These are phyloP conservation scores for Solanum chiquidenum DNA, from an alignment of 257 asterid species.

Conservation along the genomic window DNA sequence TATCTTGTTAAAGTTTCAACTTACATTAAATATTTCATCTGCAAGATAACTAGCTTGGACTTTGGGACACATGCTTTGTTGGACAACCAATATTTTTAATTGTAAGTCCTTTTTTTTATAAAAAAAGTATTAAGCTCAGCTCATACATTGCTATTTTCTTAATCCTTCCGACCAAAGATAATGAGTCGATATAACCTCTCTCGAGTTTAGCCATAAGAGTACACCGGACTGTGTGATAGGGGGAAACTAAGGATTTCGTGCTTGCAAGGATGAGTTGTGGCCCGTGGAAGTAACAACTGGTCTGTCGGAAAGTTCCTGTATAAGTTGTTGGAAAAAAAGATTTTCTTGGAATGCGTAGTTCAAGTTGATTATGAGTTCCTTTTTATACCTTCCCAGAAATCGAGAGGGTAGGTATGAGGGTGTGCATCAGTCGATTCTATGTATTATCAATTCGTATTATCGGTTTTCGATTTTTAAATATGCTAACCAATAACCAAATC, in stretches of 20 bases:
- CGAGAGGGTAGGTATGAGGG: neutral
- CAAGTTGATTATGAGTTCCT: neutral
- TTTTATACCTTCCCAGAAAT: neutral
- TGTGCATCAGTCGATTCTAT: no score
- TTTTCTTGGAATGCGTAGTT: no score
- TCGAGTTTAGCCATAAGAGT: neutral
- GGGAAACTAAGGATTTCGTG: neutral
- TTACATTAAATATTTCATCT: neutral
- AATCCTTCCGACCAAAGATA: neutral
- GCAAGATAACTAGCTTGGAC: neutral
- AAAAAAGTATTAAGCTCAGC: neutral
- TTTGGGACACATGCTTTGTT: neutral
- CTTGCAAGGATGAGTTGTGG: neutral
- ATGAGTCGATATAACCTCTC: neutral
- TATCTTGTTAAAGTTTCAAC: neutral
- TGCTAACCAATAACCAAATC: no score
- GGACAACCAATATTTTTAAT: neutral
- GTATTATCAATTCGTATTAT: no score
- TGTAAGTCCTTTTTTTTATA: no score
- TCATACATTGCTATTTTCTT: neutral
- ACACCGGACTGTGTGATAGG: neutral
- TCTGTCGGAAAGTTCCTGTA: neutral
- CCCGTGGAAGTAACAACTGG: neutral
- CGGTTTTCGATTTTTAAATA: no score
- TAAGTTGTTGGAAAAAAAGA: no score